These are phyloP conservation scores for Quercus robur DNA, from an alignment of 306 rosid species.

Conservation along the genomic window DNA sequence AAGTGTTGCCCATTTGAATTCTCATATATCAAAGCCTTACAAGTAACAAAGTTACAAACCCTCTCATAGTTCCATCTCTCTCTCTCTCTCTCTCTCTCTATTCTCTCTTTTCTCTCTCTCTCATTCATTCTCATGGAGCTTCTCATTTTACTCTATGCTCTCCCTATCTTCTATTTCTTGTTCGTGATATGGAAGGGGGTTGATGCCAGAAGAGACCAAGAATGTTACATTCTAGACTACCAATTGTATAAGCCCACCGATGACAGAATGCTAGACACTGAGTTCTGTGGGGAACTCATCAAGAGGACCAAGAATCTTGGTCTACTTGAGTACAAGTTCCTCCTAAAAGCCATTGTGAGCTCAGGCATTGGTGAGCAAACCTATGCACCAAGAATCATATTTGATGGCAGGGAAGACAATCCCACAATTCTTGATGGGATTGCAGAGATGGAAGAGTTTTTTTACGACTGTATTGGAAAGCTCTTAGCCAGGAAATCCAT, in stretches of 20 bases:
- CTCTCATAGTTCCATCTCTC: background rate
- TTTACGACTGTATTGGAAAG: slow-evolving; percentile 46
- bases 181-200: slow-evolving; percentile 53
- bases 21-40: background rate
- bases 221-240: slow-evolving; percentile 76
- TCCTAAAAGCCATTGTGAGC: slow-evolving; percentile 82
- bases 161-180: slow-evolving; percentile 35
- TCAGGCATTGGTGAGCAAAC: slow-evolving; percentile 95
- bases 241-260: slow-evolving; percentile 66
- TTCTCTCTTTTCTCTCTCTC: background rate
- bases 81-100: background rate
- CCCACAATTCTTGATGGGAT: slow-evolving; percentile 49
- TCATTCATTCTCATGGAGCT: slow-evolving; percentile 45
- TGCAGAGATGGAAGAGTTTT: slow-evolving; percentile 78
- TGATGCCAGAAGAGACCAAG: slow-evolving; percentile 42
- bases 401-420: slow-evolving; percentile 43
- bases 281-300: slow-evolving; percentile 50
- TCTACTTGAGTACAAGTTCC: slow-evolving; percentile 62
- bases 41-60: background rate
- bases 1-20: slow-evolving; percentile 25
- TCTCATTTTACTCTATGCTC: slow-evolving; percentile 32
- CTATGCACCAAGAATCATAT: slow-evolving; percentile 66
- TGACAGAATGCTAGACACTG: slow-evolving; percentile 69
- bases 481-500: slow-evolving; percentile 45
- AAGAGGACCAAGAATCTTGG: slow-evolving; percentile 47